Evolutionary conservation across 306 rosid species (phyloP).

Genomic region (Fagus crenata): DNA sequence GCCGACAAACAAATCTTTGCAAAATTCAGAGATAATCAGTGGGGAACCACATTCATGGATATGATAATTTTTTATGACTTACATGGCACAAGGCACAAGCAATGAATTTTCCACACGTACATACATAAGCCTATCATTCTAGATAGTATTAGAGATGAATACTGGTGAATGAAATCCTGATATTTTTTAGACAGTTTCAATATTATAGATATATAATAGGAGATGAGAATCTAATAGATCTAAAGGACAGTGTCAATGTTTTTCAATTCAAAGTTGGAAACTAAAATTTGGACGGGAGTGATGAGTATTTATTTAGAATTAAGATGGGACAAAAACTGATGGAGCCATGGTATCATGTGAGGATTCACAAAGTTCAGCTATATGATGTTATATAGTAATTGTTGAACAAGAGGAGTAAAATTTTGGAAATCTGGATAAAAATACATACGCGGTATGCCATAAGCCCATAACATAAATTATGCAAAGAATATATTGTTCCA

Average conservation of each 20-base stretch:
- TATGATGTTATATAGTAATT: constrained; percentile 13
- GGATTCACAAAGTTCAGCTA: constrained; percentile 25
- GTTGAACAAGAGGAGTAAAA: not conserved
- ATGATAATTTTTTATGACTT: constrained; percentile 3
- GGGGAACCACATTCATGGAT: constrained; percentile 26
- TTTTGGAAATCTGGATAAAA: constrained; percentile 3
- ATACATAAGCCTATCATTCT: too few species aligned
- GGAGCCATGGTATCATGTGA: constrained; percentile 42
- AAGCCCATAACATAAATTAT: too few species aligned
- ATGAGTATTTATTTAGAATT: constrained; percentile 1
- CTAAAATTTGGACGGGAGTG: constrained; percentile 2
- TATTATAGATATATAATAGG: too few species aligned
- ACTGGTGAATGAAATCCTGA: not conserved
- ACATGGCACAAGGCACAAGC: constrained; percentile 2
- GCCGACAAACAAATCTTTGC: constrained; percentile 45
- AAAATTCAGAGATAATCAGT: constrained; percentile 39
- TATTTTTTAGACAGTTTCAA: not conserved
- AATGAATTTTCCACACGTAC: not conserved
- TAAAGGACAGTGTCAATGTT: not conserved
- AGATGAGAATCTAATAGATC: too few species aligned
- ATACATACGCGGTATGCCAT: too few species aligned
- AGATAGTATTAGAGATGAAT: not conserved
- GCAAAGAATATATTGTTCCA: too few species aligned
- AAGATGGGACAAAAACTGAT: constrained; percentile 32
- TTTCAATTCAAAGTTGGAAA: not conserved